A percentile compares a stretch with the other conserved stretches of the same genome.
These are phyloP conservation scores for Pythium oligandrum DNA, from an alignment of 352 stramenopile species.

Conservation along the genomic window DNA sequence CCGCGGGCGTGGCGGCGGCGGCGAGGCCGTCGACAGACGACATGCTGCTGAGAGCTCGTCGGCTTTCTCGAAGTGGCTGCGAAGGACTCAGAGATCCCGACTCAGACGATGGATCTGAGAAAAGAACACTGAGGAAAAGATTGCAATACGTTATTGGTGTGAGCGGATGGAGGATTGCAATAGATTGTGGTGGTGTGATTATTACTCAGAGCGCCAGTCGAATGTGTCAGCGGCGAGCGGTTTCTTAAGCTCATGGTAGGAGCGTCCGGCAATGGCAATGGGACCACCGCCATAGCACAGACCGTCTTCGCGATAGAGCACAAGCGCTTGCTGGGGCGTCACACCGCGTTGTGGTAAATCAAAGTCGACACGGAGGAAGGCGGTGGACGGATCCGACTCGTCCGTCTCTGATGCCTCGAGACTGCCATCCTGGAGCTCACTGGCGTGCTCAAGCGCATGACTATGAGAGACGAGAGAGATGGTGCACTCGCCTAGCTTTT, in stretches of 20 bases:
- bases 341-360: constrained; percentile 77
- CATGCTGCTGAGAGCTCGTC: too few species aligned
- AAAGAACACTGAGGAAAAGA: constrained; percentile 7
- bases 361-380: constrained; percentile 76
- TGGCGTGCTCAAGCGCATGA: constrained; percentile 31
- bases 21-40: background rate
- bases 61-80: too few species aligned
- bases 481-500: constrained; percentile 56
- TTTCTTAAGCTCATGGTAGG: constrained; percentile 67
- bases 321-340: constrained; percentile 79
- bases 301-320: constrained; percentile 80
- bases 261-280: constrained; percentile 53
- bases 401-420: constrained; percentile 3
- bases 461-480: constrained; percentile 48
- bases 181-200: background rate
- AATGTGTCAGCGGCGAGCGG: constrained; percentile 33
- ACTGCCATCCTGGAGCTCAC: constrained; percentile 50
- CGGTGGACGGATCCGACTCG: constrained; percentile 1
- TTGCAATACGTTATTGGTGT: background rate
- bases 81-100: too few species aligned
- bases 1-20: constrained; percentile 12
- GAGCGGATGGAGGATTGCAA: too few species aligned
- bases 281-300: constrained; percentile 76
- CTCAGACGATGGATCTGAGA: background rate
- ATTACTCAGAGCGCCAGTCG: constrained; percentile 44